phyloP scores from a whole-genome alignment of 306 rosid species.

The Boehmeria nivea region DNA sequence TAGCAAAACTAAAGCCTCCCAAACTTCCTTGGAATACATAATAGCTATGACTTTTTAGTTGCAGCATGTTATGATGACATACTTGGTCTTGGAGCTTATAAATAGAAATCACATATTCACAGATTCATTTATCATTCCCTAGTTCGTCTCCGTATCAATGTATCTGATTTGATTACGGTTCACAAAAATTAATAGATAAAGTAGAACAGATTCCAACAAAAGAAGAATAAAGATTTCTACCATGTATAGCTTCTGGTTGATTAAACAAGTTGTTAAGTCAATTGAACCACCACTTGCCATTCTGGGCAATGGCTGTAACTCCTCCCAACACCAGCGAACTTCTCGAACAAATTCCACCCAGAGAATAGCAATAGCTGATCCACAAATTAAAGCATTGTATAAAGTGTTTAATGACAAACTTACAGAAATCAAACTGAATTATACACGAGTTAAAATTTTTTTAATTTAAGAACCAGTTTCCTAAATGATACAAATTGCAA shows the following conservation, averaged over 20 bases:
- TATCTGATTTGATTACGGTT: no score
- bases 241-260: slow-evolving; percentile 90
- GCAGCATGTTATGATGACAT: no score
- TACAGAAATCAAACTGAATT: background rate
- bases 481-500: background rate
- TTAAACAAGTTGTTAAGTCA: slow-evolving; percentile 81
- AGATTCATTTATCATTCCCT: no score
- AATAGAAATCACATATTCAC: no score
- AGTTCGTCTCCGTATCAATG: no score
- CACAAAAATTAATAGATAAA: background rate
- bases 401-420: background rate
- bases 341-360: slow-evolving; percentile 97
- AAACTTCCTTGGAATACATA: no score
- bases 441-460: background rate
- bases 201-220: slow-evolving; percentile 16
- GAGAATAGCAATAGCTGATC: slow-evolving; percentile 71
- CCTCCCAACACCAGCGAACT: slow-evolving; percentile 99
- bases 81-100: no score
- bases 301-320: slow-evolving; percentile 79
- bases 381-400: slow-evolving; percentile 26
- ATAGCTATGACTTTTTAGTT: no score
- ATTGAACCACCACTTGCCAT: slow-evolving; percentile 68
- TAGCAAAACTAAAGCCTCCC: no score
- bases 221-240: slow-evolving; percentile 39
- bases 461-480: background rate